These are phyloP conservation scores for Quercus berberidifolia DNA, from an alignment of 306 rosid species.

Conservation along the genomic window DNA sequence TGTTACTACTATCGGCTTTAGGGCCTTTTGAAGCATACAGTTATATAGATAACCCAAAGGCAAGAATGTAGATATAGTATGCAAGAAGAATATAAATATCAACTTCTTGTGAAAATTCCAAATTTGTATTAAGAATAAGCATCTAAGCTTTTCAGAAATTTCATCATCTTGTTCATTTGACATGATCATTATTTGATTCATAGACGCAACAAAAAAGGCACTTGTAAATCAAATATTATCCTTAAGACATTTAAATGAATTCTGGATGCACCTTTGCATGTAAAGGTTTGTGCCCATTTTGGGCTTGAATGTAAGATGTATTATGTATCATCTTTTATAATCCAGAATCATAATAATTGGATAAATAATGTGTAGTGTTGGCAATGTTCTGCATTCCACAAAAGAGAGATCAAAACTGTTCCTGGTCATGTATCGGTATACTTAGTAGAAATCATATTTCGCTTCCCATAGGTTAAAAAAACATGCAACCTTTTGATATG, in stretches of 20 bases:
- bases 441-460: neutral
- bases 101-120: neutral
- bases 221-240: neutral
- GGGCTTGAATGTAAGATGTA: neutral
- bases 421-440: neutral
- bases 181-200: conserved; percentile 4
- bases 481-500: neutral
- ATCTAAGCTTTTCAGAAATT: conserved; percentile 3
- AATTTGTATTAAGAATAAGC: neutral
- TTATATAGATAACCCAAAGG: conserved; percentile 2
- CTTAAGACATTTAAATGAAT: neutral
- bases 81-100: conserved; percentile 15
- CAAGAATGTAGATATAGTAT: conserved; percentile 5
- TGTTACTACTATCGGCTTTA: neutral
- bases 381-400: neutral
- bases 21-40: neutral
- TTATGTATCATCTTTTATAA: neutral
- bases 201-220: conserved; percentile 10
- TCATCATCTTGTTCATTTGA: neutral
- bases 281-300: neutral
- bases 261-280: neutral
- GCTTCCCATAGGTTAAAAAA: neutral
- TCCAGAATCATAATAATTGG: too few species aligned
- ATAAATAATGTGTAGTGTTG: neutral
- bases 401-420: neutral